Conservation (phyloP, 495 filamentous ascomycete genomes). For the Hypoxylon cercidicola region DNA sequence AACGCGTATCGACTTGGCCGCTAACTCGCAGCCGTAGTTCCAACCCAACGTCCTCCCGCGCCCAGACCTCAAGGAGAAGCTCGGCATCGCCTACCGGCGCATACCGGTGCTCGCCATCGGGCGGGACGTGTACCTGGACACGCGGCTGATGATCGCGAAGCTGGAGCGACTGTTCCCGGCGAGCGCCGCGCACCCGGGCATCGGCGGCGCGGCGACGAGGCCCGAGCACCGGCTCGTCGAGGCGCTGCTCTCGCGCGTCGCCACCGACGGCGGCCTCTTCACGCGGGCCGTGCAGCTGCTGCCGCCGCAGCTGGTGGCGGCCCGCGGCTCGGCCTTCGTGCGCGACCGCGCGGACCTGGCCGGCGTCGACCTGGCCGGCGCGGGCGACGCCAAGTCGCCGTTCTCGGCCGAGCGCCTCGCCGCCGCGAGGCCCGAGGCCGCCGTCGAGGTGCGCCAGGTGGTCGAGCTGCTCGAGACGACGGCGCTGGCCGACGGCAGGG, state of each 20-base stretch:
- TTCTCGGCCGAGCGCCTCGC: conserved; percentile 39
- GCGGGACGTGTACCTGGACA: conserved; percentile 57
- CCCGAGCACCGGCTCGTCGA: conserved; percentile 2
- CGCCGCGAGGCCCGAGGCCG: conserved; percentile 53
- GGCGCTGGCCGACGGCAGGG: conserved; percentile 64
- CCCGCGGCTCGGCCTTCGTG: no score
- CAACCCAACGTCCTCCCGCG: conserved; percentile 70
- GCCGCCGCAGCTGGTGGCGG: conserved; percentile 52
- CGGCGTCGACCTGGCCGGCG: conserved; percentile 18
- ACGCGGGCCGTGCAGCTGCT: conserved; percentile 37
- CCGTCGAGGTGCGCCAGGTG: conserved; percentile 52
- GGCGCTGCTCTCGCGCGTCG: not conserved
- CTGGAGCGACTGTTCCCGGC: conserved; percentile 62
- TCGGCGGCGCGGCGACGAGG: not conserved
- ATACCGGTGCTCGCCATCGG: conserved; percentile 72
- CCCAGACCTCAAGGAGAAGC: conserved; percentile 59
- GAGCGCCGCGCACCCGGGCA: conserved; percentile 27
- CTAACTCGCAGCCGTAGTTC: conserved; percentile 45
- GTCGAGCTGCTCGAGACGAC: conserved; percentile 63
- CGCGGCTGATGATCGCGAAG: conserved; percentile 67
- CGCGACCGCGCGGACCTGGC: conserved; percentile 60
- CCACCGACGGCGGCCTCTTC: conserved; percentile 46
- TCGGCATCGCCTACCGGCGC: conserved; percentile 71
- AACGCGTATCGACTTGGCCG: not conserved
- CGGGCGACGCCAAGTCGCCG: conserved; percentile 41